These are phyloP conservation scores for Chalciporus sphaerocephalus DNA, from an alignment of 768 basidiomycete genomes.

Conservation along the genomic window DNA sequence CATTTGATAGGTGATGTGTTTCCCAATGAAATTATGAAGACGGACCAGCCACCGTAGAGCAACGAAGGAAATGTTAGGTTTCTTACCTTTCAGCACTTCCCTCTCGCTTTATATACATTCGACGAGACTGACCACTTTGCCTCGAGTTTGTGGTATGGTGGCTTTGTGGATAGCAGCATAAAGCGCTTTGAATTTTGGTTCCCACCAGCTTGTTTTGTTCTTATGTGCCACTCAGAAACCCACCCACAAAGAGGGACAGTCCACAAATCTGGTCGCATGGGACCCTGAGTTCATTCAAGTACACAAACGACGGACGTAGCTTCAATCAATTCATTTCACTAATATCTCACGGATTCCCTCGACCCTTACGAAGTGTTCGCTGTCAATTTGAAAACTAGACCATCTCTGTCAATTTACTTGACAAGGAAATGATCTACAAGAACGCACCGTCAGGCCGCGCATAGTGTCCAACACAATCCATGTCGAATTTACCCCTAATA, in stretches of 20 bases:
- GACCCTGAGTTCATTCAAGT: not conserved
- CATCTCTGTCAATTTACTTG: constrained; percentile 5
- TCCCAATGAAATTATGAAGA: not conserved
- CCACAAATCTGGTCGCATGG: not conserved
- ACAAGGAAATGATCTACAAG: not conserved
- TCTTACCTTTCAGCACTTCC: not conserved
- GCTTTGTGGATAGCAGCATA: constrained; percentile 16
- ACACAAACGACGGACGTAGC: not conserved
- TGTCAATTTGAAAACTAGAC: constrained; percentile 29
- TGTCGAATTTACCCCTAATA: constrained; percentile 54
- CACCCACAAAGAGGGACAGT: not conserved
- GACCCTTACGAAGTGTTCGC: constrained; percentile 1
- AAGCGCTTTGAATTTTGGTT: constrained; percentile 8
- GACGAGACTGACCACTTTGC: constrained; percentile 13
- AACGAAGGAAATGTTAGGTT: not conserved
- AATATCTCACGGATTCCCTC: constrained; percentile 1
- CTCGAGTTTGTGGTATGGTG: constrained; percentile 1
- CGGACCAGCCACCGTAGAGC: constrained; percentile 11
- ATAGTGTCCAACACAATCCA: constrained; percentile 62
- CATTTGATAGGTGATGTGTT: not conserved
- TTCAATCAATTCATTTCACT: not conserved
- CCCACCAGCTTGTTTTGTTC: constrained; percentile 11
- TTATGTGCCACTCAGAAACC: not conserved
- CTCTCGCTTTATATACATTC: constrained; percentile 23
- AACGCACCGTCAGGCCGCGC: constrained; percentile 51